Conservation (phyloP, 805 yeast species). For the Suhomyces kilbournensis region DNA sequence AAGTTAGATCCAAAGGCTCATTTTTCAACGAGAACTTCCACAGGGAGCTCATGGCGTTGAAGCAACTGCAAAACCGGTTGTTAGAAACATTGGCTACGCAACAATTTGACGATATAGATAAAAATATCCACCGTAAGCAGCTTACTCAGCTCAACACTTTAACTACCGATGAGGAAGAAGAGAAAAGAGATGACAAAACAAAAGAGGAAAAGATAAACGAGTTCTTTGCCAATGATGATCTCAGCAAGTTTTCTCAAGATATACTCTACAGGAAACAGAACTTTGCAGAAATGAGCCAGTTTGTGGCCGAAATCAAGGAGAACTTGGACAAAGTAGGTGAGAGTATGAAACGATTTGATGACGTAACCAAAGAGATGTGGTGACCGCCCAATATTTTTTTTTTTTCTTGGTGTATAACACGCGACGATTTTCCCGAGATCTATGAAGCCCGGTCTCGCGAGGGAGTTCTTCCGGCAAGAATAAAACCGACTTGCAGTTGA, state of each 20-base stretch:
- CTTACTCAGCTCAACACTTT: slow-evolving; percentile 1
- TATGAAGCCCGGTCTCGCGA: background rate
- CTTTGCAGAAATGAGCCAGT: slow-evolving; percentile 49
- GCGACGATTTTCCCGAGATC: background rate
- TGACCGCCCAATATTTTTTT: slow-evolving; percentile 2
- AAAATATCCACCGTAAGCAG: slow-evolving; percentile 9
- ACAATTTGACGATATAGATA: slow-evolving; percentile 20
- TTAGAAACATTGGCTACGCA: slow-evolving; percentile 34
- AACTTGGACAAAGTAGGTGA: slow-evolving; percentile 53
- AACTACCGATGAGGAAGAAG: slow-evolving; percentile 12
- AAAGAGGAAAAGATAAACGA: slow-evolving; percentile 23
- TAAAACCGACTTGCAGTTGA: background rate
- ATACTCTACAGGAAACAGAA: slow-evolving; percentile 46
- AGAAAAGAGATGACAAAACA: slow-evolving; percentile 13
- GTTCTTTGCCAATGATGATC: slow-evolving; percentile 21
- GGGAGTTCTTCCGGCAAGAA: background rate
- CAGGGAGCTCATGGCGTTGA: slow-evolving; percentile 49
- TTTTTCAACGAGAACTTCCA: slow-evolving; percentile 53
- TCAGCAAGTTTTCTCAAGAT: slow-evolving; percentile 8
- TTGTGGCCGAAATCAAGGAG: slow-evolving; percentile 47
- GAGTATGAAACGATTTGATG: slow-evolving; percentile 47
- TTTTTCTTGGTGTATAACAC: background rate
- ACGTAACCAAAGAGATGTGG: slow-evolving; percentile 44
- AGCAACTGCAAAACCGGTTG: slow-evolving; percentile 49
- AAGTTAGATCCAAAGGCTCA: slow-evolving; percentile 42